Base-by-base conservation (phyloP, 805 yeast genomes). In the Wickerhamomyces chambardii region DNA sequence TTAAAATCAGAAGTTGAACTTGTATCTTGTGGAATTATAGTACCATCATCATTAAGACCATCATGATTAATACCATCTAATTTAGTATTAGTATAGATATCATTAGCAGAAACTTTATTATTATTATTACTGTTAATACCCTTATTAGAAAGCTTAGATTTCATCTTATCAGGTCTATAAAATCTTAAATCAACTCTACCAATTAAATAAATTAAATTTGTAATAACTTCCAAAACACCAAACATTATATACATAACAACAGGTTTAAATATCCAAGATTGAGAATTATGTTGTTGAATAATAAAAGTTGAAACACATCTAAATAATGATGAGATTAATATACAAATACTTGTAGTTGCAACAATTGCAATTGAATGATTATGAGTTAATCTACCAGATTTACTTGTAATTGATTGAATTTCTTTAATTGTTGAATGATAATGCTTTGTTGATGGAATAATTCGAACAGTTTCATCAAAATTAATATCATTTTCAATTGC, bases 151-250 rank as follows among this genome's bases (percentile, higher is more conserved):
- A 14, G 6, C 7, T 24, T 24, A 8, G 50, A 47, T 12, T 65
- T 68, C 39, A 73, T 59, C 31, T 55, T 58, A 54, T 81, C 89
- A 15, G 92, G 90, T 56, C 84, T 75, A 66, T 83, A 83, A 59
- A 83, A 83, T 54, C 92, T 68, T 48, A 83, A 64, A 53, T 83
- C 92, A 34, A 78, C 74, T 53, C 94, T 70, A 15, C 78, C 75
- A 26, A 77, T 48, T 36, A 83, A 53, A 51, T 77, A 79, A 25
- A 78, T 42, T 9, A 75, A 36, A 43, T 77, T 70, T 37, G 77
- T 73, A 21, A 78, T 46, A 0, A 66, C 60, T 59, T 83, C 92
- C 32, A 78, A 60, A 4, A 68, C 71, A 25, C 90, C 89, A 75
- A 84, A 81, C 45, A 73, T 59, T 22, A 77, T 62, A 53, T 79